Conservation (phyloP, 2,329 filamentous ascomycete species). For the Aspergillus brunneoviolaceus region DNA sequence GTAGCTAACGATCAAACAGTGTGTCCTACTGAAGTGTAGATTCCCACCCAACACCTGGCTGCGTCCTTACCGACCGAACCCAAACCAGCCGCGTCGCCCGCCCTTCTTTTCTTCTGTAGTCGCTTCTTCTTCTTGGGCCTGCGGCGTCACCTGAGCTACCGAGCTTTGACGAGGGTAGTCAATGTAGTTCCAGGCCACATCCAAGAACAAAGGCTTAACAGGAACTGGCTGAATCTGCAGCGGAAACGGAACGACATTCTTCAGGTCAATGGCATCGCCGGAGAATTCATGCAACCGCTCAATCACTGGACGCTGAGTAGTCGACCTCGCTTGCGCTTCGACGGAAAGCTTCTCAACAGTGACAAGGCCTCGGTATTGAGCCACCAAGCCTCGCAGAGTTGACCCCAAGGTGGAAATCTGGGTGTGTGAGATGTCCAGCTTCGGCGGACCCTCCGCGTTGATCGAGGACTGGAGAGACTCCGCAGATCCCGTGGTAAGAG, state of each 20-base stretch:
- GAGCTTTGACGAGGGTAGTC: conserved; percentile 70
- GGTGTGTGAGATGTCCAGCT: conserved; percentile 63
- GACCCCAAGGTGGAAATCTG: conserved; percentile 60
- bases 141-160: conserved; percentile 28
- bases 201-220: conserved; percentile 92
- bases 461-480: conserved; percentile 47
- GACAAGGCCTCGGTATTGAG: conserved; percentile 80
- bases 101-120: conserved; percentile 47
- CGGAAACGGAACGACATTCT: conserved; percentile 82
- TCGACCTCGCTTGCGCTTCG: conserved; percentile 44
- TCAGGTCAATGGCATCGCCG: conserved; percentile 66
- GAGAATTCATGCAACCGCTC: conserved; percentile 77
- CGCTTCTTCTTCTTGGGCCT: conserved; percentile 26
- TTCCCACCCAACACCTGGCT: not conserved
- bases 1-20: not conserved
- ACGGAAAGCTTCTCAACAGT: conserved; percentile 69
- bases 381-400: conserved; percentile 69
- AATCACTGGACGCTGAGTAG: conserved; percentile 61
- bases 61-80: conserved; percentile 52
- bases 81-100: conserved; percentile 74
- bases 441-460: conserved; percentile 55
- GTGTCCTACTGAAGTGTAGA: not conserved
- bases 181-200: conserved; percentile 97
- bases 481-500: conserved; percentile 57
- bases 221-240: conserved; percentile 79